A percentile compares a stretch with the other conserved stretches of the same genome.
These are phyloP conservation scores for Skeletonema tropicum DNA, from an alignment of 108 stramenopile genomes.

Conservation along the genomic window DNA sequence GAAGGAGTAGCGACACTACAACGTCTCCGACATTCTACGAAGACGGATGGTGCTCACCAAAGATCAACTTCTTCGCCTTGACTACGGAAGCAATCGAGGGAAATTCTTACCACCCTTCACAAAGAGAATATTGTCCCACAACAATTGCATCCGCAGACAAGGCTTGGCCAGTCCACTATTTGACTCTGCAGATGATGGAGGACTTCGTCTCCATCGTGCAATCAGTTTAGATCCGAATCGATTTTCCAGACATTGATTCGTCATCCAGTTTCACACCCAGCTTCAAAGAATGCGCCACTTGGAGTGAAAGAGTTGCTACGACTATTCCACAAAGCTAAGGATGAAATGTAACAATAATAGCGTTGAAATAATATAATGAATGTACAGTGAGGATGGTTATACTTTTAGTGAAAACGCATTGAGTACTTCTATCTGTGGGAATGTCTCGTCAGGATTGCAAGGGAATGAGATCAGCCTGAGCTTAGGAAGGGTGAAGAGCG, in stretches of 20 bases:
- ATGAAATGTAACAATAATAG: neutral
- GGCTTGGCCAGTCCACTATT: slow-evolving; percentile 11
- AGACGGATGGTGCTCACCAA: slow-evolving; percentile 12
- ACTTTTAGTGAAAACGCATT: too few species aligned
- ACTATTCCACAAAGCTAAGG: too few species aligned
- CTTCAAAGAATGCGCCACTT: neutral
- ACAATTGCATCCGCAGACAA: neutral
- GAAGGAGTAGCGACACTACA: neutral
- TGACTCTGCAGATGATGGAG: neutral
- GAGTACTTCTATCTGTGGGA: too few species aligned
- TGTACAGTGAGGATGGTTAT: neutral
- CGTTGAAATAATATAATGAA: neutral
- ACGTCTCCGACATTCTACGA: neutral
- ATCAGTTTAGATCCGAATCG: too few species aligned
- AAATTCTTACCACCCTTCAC: slow-evolving; percentile 11
- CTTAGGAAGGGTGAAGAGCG: too few species aligned
- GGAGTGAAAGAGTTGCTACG: too few species aligned
- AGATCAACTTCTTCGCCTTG: slow-evolving; percentile 5
- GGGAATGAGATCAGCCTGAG: too few species aligned
- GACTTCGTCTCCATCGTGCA: neutral
- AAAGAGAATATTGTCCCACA: neutral
- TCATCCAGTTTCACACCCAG: neutral
- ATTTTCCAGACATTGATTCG: slow-evolving; percentile 5
- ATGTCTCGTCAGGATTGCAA: too few species aligned
- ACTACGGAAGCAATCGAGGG: slow-evolving; percentile 7